A percentile compares a stretch with the other conserved stretches of the same genome.
These are phyloP conservation scores for Raffaelea ambrosiae DNA, from an alignment of 2,329 filamentous ascomycete genomes.

Conservation along the genomic window DNA sequence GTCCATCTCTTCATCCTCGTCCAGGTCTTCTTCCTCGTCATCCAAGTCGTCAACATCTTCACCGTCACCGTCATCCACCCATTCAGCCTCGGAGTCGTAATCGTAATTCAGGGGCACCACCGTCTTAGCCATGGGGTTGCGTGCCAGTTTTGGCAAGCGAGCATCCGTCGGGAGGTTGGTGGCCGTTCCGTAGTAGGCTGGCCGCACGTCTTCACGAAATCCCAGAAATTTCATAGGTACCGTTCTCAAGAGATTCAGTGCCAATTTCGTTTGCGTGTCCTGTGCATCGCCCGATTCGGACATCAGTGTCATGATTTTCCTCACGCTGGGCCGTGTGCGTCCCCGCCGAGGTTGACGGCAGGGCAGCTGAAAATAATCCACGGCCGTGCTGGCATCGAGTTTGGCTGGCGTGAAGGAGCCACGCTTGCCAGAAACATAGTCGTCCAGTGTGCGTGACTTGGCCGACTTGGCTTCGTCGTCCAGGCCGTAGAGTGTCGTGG, in stretches of 20 bases:
- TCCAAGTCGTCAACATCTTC: slow-evolving; percentile 62
- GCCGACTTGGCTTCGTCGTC: slow-evolving; percentile 46
- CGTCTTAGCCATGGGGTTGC: slow-evolving; percentile 41
- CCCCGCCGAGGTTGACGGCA: slow-evolving; percentile 19
- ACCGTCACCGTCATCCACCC: slow-evolving; percentile 67
- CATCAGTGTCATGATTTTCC: slow-evolving; percentile 45
- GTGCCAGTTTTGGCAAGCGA: slow-evolving; percentile 41
- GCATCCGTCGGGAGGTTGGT: slow-evolving; percentile 49
- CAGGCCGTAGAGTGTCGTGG: slow-evolving; percentile 47
- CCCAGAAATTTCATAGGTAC: slow-evolving; percentile 56
- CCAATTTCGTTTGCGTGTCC: slow-evolving; percentile 26
- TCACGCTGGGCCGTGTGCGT: slow-evolving; percentile 36
- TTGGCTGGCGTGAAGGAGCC: slow-evolving; percentile 29
- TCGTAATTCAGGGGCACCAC: slow-evolving; percentile 67
- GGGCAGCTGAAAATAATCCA: slow-evolving; percentile 37
- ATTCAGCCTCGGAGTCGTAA: slow-evolving; percentile 80
- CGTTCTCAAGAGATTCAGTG: slow-evolving; percentile 32
- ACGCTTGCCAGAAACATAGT: slow-evolving; percentile 38
- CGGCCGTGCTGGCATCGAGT: slow-evolving; percentile 29
- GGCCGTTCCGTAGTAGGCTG: slow-evolving; percentile 64
- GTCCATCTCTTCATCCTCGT: slow-evolving; percentile 79
- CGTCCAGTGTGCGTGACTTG: slow-evolving; percentile 44
- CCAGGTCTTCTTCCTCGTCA: slow-evolving; percentile 58
- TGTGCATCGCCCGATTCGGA: slow-evolving; percentile 25
- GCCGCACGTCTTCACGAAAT: slow-evolving; percentile 58